Base-by-base conservation (phyloP, 176 grass and related monocot species). In the Aegilops sharonensis region DNA sequence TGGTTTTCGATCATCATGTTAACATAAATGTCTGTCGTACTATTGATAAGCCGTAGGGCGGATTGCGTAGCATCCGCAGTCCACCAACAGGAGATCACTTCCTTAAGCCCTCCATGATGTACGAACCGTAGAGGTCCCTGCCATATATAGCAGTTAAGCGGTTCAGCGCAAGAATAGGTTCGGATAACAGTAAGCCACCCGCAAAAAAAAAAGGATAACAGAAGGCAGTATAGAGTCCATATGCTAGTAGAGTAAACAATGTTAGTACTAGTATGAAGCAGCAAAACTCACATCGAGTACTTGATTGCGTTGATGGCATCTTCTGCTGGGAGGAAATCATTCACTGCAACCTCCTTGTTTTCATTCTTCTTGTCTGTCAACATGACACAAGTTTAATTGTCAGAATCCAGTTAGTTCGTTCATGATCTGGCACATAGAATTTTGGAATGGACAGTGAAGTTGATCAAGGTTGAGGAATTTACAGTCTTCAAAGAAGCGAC, bases 401-500 rank as follows among this genome's bases (percentile, higher is more conserved):
- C 65, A 37, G 17, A 83, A 20, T 79, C 60, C 12, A 79, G 31
- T 65, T 47, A 76, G 21, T 52, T 11, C 56, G n/a, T 63, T 23
- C 3, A 80, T 32, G 48, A 79, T 74, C 74, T n/a, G 57, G 12
- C 42, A 21, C 30, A 68, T 79, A 82, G 50, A 94, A 75, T 31
- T 27, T 85, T 59, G 15, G 24, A 85, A 75, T 17, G 32, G 54
- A 78, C 7, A 88, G 32, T 15, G 77, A 52, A 52, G 59, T 40
- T 39, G 17, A 81, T 75, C 72, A 29, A 43, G 45, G 47, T 68
- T 60, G 32, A 84, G 79, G 68, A 75, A 78, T 42, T 77, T 95
- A 98, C 96, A 95, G 67, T 98, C 96, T 84, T 98, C 96, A 68
- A 98, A 98, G 85, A 98, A 95, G n/a, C 96, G 96, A 9, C 92